Evolutionary conservation across 768 basidiomycete genomes (phyloP).

Genomic region (Lyophyllum decastes): DNA sequence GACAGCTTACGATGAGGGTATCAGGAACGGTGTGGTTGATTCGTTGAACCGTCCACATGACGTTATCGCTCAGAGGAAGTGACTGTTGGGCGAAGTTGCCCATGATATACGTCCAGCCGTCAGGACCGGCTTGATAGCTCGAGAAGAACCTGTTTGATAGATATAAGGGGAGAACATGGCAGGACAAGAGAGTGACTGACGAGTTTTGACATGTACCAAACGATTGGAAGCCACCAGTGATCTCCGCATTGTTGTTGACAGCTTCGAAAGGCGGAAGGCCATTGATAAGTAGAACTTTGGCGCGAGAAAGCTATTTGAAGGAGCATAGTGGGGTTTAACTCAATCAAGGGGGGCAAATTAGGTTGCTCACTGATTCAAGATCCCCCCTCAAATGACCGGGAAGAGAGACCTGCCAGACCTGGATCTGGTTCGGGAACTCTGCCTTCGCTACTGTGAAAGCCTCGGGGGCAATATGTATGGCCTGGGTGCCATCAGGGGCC

Average conservation of each 20-base stretch:
- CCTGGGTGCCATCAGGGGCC: constrained; percentile 41
- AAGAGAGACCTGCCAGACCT: constrained; percentile 56
- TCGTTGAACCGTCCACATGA: constrained; percentile 47
- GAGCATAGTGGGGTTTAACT: not conserved
- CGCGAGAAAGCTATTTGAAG: constrained; percentile 41
- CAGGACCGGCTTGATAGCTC: constrained; percentile 37
- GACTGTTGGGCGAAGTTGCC: constrained; percentile 58
- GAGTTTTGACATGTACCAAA: constrained; percentile 51
- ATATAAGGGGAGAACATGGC: too few relatives aligned
- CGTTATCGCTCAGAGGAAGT: constrained; percentile 52
- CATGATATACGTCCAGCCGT: constrained; percentile 45
- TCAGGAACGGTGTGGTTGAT: constrained; percentile 37
- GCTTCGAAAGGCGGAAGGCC: constrained; percentile 50
- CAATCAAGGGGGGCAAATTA: not conserved
- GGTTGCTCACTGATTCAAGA: constrained; percentile 39
- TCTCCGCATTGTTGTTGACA: constrained; percentile 51
- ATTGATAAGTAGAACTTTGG: constrained; percentile 55
- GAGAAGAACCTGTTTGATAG: constrained; percentile 44
- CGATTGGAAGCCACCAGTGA: constrained; percentile 53
- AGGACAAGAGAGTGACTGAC: constrained; percentile 25
- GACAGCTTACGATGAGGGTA: constrained; percentile 43
- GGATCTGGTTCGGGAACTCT: constrained; percentile 52
- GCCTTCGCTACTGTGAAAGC: constrained; percentile 52
- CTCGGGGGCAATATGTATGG: constrained; percentile 53
- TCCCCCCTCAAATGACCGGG: constrained; percentile 46